A percentile compares a stretch with the other conserved stretches of the same genome.
Conservation (phyloP, 177 flowering plant genomes). For the Telopea speciosissima region DNA sequence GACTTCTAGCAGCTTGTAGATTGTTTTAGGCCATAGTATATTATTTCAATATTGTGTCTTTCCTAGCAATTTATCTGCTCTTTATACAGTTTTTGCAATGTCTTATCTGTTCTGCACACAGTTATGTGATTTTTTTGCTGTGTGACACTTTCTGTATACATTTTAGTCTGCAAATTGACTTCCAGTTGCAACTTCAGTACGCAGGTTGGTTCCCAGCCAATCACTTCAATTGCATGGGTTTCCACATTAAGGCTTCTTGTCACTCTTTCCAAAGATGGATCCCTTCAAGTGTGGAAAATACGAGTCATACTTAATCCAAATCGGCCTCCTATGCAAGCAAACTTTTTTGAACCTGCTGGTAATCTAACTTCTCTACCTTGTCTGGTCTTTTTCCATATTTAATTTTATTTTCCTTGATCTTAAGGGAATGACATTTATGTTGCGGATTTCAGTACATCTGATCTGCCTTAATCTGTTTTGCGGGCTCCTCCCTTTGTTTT, state of each 20-base stretch:
- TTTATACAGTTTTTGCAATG: background rate
- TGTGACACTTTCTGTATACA: constrained; percentile 6
- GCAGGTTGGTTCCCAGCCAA: constrained; percentile 94
- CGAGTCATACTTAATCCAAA: constrained; percentile 71
- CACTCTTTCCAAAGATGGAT: constrained; percentile 89
- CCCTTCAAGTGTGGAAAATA: constrained; percentile 94
- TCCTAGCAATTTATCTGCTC: background rate
- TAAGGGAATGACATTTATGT: background rate
- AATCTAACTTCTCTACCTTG: constrained; percentile 19
- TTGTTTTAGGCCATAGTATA: background rate
- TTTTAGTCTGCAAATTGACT: constrained; percentile 3
- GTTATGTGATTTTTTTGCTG: constrained; percentile 2
- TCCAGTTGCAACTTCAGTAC: constrained; percentile 46
- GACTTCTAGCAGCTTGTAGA: background rate
- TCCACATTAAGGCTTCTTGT: constrained; percentile 65
- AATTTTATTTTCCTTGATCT: background rate
- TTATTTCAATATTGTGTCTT: background rate
- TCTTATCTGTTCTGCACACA: background rate
- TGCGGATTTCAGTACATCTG: background rate
- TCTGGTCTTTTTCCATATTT: background rate
- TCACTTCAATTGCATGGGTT: constrained; percentile 79
- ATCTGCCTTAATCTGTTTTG: background rate
- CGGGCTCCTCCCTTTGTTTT: background rate
- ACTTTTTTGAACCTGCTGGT: constrained; percentile 97
- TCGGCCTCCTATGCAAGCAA: constrained; percentile 82